Evolutionary conservation across 352 stramenopile genomes (phyloP), one percentile per base, ranked within the genome.

Genomic region (Phytophthora ohioensis): DNA sequence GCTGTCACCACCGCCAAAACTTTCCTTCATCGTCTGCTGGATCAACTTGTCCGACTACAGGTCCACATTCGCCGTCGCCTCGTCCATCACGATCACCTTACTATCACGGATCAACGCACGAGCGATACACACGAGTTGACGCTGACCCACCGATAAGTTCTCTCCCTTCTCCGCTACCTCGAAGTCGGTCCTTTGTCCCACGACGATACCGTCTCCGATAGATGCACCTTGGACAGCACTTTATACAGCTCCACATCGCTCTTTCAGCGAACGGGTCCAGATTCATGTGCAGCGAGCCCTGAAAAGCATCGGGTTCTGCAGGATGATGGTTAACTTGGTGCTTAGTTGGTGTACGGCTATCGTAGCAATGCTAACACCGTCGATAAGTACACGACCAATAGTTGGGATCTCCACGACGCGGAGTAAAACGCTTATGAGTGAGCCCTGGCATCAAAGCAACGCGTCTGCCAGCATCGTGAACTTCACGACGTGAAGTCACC

Each of bases 101-200:
- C 88, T 87, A 42, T 97, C 87, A 15, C 91, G 84, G 12, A 99
- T 71, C 21, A 99, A 63, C 10, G 95, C 97, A 39, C 97, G 85
- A 1, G 94, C 95, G 56, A 99, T 98, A 46, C 96, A 99, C 15
- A 99, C 49, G 15, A 99, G 79, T 65, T 99, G 97, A 3, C 95
- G 76, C 63, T 99, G 91, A n/a, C 97, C 97, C 48, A 98, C 92
- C 41, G 87, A 98, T 49, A 99, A 91, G 77, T 99, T 99, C 17
- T 95, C 91, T 1, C 97, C 97, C 39, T 90, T 88, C 70, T 99
- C 95, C 0, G 90, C 76, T 3, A 99, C 88, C 27, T 88, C 64
- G 45, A 94, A 88, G 58, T 97, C 89, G 99, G 82, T 5, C 85
- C 85, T 35, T 64, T 57, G 0, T 69, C 67, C 75, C 67, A 79